Evolutionary conservation across 1,139 yeast genomes (phyloP).

Genomic region (Geotrichum aggregatum): DNA sequence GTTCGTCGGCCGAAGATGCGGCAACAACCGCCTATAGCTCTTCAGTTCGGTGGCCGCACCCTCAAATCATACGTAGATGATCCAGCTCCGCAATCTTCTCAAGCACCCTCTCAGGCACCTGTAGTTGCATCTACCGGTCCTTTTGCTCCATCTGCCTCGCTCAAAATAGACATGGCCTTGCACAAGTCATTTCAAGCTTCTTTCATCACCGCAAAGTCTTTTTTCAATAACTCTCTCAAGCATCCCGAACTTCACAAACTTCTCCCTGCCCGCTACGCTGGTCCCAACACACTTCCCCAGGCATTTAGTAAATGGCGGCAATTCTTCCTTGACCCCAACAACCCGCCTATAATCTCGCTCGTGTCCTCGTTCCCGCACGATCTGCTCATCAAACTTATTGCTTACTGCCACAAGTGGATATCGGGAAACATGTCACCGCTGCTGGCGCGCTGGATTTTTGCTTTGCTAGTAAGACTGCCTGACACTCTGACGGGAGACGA

Average conservation of each 20-base stretch:
- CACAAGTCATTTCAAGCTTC: constrained; percentile 21
- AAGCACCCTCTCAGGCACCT: constrained; percentile 14
- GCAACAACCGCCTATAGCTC: background rate
- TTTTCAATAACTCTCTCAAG: background rate
- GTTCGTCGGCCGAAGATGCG: constrained; percentile 3
- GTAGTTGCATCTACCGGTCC: background rate
- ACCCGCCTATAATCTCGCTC: constrained; percentile 6
- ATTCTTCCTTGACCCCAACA: constrained; percentile 1
- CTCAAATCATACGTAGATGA: constrained; percentile 8
- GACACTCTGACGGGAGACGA: constrained; percentile 40
- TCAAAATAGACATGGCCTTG: constrained; percentile 23
- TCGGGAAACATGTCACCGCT: constrained; percentile 25
- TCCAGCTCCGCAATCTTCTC: constrained; percentile 9
- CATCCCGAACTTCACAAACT: background rate
- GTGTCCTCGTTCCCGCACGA: constrained; percentile 7
- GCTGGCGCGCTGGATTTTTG: constrained; percentile 41
- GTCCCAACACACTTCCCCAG: constrained; percentile 24
- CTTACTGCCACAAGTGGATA: constrained; percentile 32
- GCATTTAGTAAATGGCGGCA: constrained; percentile 30
- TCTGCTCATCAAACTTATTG: constrained; percentile 27
- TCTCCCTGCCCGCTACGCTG: background rate
- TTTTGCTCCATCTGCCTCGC: background rate
- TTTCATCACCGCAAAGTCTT: constrained; percentile 21
- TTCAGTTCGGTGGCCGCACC: constrained; percentile 7
- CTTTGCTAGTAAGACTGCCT: constrained; percentile 41